Conservation (phyloP, 495 filamentous ascomycete genomes). For the Penicillium subrubescens region DNA sequence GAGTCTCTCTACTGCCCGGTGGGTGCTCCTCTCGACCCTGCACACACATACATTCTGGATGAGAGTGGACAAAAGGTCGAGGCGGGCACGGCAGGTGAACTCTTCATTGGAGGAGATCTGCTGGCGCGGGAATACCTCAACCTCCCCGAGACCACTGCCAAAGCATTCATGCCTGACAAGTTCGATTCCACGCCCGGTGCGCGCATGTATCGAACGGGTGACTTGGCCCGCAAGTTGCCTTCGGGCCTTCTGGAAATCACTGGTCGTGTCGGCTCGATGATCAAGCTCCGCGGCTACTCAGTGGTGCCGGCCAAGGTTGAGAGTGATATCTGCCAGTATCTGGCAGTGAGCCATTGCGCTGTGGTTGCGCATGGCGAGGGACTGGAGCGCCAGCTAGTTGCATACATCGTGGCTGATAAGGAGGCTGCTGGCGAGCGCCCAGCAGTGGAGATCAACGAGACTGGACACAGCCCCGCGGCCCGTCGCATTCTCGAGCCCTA, state of each 20-base stretch:
- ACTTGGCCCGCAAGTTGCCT: slow-evolving; percentile 69
- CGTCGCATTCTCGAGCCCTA: slow-evolving; percentile 55
- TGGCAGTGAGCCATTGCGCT: slow-evolving; percentile 62
- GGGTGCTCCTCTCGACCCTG: slow-evolving; percentile 58
- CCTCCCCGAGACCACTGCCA: slow-evolving; percentile 70
- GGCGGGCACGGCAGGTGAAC: slow-evolving; percentile 71
- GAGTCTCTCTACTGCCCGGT: slow-evolving; percentile 60
- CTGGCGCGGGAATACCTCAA: slow-evolving; percentile 84
- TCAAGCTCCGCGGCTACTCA: slow-evolving; percentile 79
- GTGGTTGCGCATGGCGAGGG: slow-evolving; percentile 66
- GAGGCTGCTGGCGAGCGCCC: slow-evolving; percentile 55
- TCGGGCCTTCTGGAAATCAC: slow-evolving; percentile 78
- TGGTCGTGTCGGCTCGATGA: slow-evolving; percentile 75
- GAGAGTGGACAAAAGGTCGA: slow-evolving; percentile 58
- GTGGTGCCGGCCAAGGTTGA: slow-evolving; percentile 81
- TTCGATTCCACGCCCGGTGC: slow-evolving; percentile 54
- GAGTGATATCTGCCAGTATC: slow-evolving; percentile 58
- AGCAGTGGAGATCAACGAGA: slow-evolving; percentile 56
- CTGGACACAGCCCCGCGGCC: slow-evolving; percentile 59
- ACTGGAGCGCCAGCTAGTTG: slow-evolving; percentile 63
- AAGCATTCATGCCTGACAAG: slow-evolving; percentile 66
- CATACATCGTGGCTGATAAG: slow-evolving; percentile 64
- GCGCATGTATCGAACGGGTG: slow-evolving; percentile 80
- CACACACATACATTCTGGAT: slow-evolving; percentile 63
- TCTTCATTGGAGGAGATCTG: slow-evolving; percentile 78